These are phyloP conservation scores for Chlorella variabilis DNA, from an alignment of 163 green algal genomes.

Conservation along the genomic window DNA sequence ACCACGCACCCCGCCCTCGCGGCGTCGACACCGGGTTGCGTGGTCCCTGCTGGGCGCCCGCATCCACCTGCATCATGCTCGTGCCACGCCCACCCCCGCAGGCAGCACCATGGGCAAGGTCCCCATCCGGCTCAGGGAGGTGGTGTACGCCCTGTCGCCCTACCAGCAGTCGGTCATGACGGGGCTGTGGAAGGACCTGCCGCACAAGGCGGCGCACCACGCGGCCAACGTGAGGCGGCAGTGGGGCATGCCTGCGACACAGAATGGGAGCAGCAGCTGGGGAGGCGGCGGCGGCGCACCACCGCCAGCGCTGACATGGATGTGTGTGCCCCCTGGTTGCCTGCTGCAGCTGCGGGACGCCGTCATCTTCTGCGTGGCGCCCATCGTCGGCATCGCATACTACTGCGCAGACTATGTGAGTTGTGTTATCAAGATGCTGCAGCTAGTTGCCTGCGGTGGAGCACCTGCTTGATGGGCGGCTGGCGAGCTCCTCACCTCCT, in stretches of 20 bases:
- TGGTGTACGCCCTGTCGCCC: conserved; percentile 89
- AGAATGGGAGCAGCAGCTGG: background rate
- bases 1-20: no score
- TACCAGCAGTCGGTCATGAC: conserved; percentile 83
- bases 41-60: no score
- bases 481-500: no score
- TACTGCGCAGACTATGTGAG: conserved; percentile 20
- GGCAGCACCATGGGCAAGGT: conserved; percentile 64
- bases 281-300: background rate
- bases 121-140: conserved; percentile 75
- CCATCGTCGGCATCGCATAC: conserved; percentile 34
- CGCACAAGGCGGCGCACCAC: conserved; percentile 75
- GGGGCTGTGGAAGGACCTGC: conserved; percentile 82
- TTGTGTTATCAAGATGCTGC: no score
- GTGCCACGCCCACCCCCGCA: no score
- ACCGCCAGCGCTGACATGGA: background rate
- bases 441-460: background rate
- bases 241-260: no score
- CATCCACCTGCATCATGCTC: no score
- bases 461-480: no score
- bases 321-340: background rate
- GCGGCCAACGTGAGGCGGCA: conserved; percentile 59
- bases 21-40: no score
- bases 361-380: conserved; percentile 37
- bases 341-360: conserved; percentile 36